Evolutionary conservation across 352 stramenopile genomes (phyloP).

Genomic region (Phytophthora macrochlamydospora): DNA sequence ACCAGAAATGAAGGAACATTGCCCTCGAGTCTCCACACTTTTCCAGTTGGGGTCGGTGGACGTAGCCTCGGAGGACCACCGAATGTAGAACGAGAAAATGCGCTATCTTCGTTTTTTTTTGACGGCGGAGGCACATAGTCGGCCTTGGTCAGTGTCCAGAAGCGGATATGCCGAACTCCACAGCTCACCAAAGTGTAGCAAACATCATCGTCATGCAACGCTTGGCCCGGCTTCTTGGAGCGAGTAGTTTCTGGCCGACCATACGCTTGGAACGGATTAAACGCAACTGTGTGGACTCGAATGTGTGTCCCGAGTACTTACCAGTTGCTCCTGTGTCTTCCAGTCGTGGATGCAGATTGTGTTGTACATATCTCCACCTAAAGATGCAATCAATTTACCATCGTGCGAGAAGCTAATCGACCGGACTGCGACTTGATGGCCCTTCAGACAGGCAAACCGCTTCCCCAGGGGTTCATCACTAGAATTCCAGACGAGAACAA

Average conservation of each 20-base stretch:
- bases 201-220: slow-evolving; percentile 67
- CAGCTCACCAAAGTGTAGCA: slow-evolving; percentile 81
- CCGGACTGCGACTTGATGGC: slow-evolving; percentile 59
- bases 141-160: slow-evolving; percentile 72
- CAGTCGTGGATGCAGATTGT: slow-evolving; percentile 81
- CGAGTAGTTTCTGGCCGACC: slow-evolving; percentile 55
- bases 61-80: slow-evolving; percentile 50
- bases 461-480: slow-evolving; percentile 64
- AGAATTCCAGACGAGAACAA: slow-evolving; percentile 71
- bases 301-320: slow-evolving; percentile 65
- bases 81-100: slow-evolving; percentile 69
- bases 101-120: slow-evolving; percentile 58
- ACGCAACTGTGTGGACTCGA: slow-evolving; percentile 66
- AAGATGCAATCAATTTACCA: slow-evolving; percentile 66
- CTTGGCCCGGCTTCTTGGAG: slow-evolving; percentile 60
- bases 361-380: slow-evolving; percentile 80
- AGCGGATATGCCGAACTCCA: slow-evolving; percentile 74
- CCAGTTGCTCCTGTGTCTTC: slow-evolving; percentile 59
- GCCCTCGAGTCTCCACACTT: slow-evolving; percentile 77
- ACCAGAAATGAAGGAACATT: slow-evolving; percentile 71
- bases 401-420: slow-evolving; percentile 78
- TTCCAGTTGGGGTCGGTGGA: slow-evolving; percentile 60
- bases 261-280: slow-evolving; percentile 77
- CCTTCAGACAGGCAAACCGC: slow-evolving; percentile 56
- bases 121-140: slow-evolving; percentile 48